Percentiles rank a stretch among this genome's conserved stretches.
These are phyloP conservation scores for Aspergillus coremiiformis DNA, from an alignment of 495 filamentous ascomycete species.

Conservation along the genomic window DNA sequence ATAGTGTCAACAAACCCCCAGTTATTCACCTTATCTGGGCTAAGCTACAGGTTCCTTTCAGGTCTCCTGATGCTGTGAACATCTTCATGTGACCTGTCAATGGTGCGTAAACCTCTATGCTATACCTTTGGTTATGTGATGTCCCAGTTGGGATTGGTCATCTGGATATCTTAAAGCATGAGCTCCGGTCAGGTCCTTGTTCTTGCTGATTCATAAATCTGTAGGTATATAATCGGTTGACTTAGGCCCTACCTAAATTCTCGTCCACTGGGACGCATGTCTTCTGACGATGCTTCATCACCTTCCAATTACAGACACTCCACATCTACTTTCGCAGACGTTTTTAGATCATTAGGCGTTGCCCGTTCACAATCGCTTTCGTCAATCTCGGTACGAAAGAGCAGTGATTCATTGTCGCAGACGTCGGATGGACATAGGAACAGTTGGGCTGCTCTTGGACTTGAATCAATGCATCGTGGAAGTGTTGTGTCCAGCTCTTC, in stretches of 20 bases:
- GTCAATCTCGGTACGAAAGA: conserved; percentile 31
- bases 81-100: conserved; percentile 4
- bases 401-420: conserved; percentile 26
- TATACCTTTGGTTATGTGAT: not conserved
- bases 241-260: conserved; percentile 11
- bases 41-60: conserved; percentile 9
- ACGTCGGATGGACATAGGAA: conserved; percentile 26
- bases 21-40: not conserved
- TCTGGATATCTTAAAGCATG: not conserved
- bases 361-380: conserved; percentile 36
- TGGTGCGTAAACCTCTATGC: conserved; percentile 9
- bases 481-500: conserved; percentile 40
- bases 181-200: not conserved
- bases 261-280: conserved; percentile 39
- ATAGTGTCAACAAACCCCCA: too few species aligned
- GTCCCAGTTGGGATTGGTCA: not conserved
- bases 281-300: conserved; percentile 40
- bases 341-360: conserved; percentile 40
- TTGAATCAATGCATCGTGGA: conserved; percentile 41
- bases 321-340: conserved; percentile 38
- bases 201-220: conserved; percentile 14
- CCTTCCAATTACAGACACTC: conserved; percentile 31
- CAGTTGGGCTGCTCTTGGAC: conserved; percentile 25
- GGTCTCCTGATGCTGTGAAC: conserved; percentile 7
- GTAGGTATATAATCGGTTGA: conserved; percentile 17